phyloP scores from a whole-genome alignment of 2,329 filamentous ascomycete species.

The Aspergillus piperis region DNA sequence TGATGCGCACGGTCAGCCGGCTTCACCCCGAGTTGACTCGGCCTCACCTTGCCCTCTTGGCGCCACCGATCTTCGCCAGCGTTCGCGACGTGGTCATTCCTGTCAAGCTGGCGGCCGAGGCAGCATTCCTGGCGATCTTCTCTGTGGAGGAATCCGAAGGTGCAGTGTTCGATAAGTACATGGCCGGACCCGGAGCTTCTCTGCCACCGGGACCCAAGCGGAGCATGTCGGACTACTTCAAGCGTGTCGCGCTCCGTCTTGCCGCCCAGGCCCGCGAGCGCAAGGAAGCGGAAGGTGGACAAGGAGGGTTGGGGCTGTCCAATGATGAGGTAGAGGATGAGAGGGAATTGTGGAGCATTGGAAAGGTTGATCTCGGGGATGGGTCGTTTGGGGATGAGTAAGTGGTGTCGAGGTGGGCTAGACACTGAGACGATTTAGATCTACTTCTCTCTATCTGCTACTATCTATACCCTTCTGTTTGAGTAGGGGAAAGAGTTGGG shows the following conservation, averaged over 20 bases:
- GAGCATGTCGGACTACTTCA: slow-evolving; percentile 96
- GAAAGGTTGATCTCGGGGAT: slow-evolving; percentile 80
- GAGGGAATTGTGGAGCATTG: slow-evolving; percentile 92
- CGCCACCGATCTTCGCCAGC: slow-evolving; percentile 80
- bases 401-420: slow-evolving; percentile 16
- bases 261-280: slow-evolving; percentile 87
- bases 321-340: slow-evolving; percentile 94
- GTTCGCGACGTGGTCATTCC: slow-evolving; percentile 92
- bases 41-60: slow-evolving; percentile 78
- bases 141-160: slow-evolving; percentile 83
- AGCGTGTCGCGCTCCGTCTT: slow-evolving; percentile 80
- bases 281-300: slow-evolving; percentile 85
- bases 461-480: slow-evolving; percentile 24
- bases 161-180: slow-evolving; percentile 87
- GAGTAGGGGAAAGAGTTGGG: not conserved
- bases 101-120: slow-evolving; percentile 91
- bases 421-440: slow-evolving; percentile 23
- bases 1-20: slow-evolving; percentile 81
- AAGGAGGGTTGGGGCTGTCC: slow-evolving; percentile 79
- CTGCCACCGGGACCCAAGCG: slow-evolving; percentile 74
- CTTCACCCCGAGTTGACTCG: slow-evolving; percentile 76
- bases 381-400: slow-evolving; percentile 39
- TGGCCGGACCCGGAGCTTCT: slow-evolving; percentile 66
- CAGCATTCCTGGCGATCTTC: slow-evolving; percentile 89
- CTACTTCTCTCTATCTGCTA: not conserved